Evolutionary conservation across 441 rosid species (phyloP).

Genomic region (Adansonia gregorii): DNA sequence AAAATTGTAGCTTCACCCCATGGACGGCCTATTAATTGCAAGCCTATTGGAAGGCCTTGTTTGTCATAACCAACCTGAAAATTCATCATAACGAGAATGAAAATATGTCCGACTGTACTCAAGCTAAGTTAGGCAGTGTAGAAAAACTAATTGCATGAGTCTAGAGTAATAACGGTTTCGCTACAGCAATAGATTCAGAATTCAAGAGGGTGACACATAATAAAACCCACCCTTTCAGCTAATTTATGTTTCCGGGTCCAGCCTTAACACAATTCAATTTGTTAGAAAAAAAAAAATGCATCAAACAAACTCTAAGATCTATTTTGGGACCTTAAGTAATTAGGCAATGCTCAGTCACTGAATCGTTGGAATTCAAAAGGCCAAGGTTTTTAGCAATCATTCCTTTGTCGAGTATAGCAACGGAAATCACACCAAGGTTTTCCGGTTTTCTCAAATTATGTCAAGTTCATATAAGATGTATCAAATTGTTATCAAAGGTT

Average conservation of each 20-base stretch:
- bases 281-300: background rate
- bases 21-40: slow-evolving; percentile 79
- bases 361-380: too few relatives aligned
- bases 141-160: background rate
- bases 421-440: background rate
- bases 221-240: background rate
- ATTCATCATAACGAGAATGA: slow-evolving; percentile 12
- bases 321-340: background rate
- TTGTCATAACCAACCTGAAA: slow-evolving; percentile 82
- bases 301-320: background rate
- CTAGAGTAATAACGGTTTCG: background rate
- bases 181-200: background rate
- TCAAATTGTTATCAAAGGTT: background rate
- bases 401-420: background rate
- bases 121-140: background rate
- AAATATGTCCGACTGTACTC: background rate
- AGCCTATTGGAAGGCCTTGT: slow-evolving; percentile 83
- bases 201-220: background rate
- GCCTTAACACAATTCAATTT: background rate
- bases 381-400: background rate
- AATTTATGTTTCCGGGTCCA: background rate
- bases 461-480: background rate
- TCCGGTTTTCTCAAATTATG: background rate
- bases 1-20: slow-evolving; percentile 85
- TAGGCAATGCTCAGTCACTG: background rate